Evolutionary conservation across 306 rosid genomes (phyloP).

Genomic region (Notholithocarpus densiflorus): DNA sequence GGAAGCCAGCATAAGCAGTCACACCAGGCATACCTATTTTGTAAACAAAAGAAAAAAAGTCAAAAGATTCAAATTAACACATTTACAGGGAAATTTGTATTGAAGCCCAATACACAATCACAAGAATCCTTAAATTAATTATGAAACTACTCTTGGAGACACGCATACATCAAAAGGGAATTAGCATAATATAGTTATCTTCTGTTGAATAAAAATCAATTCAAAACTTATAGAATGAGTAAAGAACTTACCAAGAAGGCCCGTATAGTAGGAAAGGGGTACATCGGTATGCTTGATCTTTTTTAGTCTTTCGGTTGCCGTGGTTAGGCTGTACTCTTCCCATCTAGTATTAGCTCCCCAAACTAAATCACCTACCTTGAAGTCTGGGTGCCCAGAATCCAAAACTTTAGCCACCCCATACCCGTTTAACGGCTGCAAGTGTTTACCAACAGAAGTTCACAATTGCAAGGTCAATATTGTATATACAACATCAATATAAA

Average conservation of each 20-base stretch:
- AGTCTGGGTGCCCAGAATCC: slow-evolving; percentile 42
- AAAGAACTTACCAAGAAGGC: slow-evolving; percentile 19
- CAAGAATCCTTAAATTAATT: too few relatives aligned
- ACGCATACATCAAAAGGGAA: too few relatives aligned
- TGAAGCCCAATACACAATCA: too few relatives aligned
- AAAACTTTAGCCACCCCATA: slow-evolving; percentile 52
- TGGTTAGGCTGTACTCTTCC: slow-evolving; percentile 48
- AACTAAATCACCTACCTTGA: slow-evolving; percentile 43
- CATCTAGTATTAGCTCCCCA: slow-evolving; percentile 42
- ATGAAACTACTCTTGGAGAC: too few relatives aligned
- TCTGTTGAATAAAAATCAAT: too few relatives aligned
- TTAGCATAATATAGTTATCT: too few relatives aligned
- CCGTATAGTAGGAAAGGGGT: slow-evolving; percentile 50
- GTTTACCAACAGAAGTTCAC: neutral
- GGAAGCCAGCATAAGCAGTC: too few relatives aligned
- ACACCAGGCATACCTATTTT: too few relatives aligned
- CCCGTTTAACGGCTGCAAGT: slow-evolving; percentile 34
- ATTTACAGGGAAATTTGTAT: too few relatives aligned
- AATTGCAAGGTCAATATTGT: neutral
- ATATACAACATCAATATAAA: too few relatives aligned
- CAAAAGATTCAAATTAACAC: too few relatives aligned
- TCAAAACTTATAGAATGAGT: neutral
- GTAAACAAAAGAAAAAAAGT: too few relatives aligned
- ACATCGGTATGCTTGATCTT: slow-evolving; percentile 33
- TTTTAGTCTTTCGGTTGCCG: slow-evolving; percentile 20